Percentiles rank a stretch among this genome's conserved stretches.
Evolutionary conservation across 352 stramenopile species (phyloP).

Genomic region (Phytopythium cucurbitacearum): DNA sequence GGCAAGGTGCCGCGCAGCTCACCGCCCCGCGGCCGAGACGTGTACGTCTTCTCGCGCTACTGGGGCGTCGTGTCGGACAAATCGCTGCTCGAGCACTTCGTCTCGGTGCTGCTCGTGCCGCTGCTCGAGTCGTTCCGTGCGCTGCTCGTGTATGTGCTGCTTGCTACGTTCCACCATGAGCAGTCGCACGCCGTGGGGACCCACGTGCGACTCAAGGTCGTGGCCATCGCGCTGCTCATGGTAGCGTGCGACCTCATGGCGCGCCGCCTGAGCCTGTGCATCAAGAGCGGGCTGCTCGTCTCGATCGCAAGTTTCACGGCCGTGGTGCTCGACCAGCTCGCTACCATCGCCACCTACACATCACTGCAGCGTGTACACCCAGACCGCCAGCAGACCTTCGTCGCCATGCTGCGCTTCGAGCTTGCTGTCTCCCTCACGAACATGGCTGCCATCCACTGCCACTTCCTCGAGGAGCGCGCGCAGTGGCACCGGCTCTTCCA

Average conservation of each 20-base stretch:
- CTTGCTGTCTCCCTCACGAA: constrained; percentile 50
- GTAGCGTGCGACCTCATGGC: constrained; percentile 52
- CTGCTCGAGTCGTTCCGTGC: constrained; percentile 61
- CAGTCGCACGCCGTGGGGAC: constrained; percentile 6
- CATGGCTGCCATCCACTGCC: constrained; percentile 41
- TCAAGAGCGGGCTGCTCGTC: constrained; percentile 75
- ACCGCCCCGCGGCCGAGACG: constrained; percentile 19
- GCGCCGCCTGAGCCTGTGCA: constrained; percentile 52
- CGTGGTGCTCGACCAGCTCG: constrained; percentile 62
- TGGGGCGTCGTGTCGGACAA: constrained; percentile 80
- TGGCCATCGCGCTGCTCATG: constrained; percentile 44
- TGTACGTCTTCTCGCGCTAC: constrained; percentile 84
- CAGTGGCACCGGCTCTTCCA: constrained; percentile 69
- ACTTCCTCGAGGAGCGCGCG: constrained; percentile 52
- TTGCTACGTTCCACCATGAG: constrained; percentile 46
- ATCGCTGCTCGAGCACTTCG: constrained; percentile 61
- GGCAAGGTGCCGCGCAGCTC: constrained; percentile 16
- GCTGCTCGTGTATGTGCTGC: constrained; percentile 59
- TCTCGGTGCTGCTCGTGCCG: constrained; percentile 52
- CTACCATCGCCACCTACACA: constrained; percentile 50
- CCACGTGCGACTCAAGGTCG: constrained; percentile 35
- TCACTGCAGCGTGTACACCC: constrained; percentile 56
- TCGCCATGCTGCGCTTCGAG: constrained; percentile 47
- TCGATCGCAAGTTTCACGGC: constrained; percentile 67
- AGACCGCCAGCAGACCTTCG: constrained; percentile 29